These are phyloP conservation scores for Pugionium cornutum DNA, from an alignment of 345 rosid species.

Conservation along the genomic window DNA sequence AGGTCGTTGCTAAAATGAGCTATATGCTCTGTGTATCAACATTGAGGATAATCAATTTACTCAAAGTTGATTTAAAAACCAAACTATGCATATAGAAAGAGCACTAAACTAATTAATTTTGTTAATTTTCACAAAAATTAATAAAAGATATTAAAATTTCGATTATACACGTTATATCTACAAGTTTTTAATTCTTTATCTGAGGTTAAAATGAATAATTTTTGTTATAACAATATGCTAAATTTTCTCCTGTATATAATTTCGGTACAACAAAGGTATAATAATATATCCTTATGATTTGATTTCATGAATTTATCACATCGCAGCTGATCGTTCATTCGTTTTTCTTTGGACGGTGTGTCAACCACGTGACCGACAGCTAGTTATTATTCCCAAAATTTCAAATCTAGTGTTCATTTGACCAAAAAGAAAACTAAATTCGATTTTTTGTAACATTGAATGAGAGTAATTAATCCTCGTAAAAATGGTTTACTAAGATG, in stretches of 20 bases:
- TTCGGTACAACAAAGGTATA: no score
- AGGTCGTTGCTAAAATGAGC: background rate
- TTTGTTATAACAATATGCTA: no score
- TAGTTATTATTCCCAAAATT: background rate
- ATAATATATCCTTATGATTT: no score
- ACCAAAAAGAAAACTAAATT: slow-evolving; percentile 18
- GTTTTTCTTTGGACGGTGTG: slow-evolving; percentile 6
- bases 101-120: background rate
- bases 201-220: no score
- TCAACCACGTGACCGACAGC: background rate
- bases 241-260: no score
- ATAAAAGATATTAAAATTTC: no score
- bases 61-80: background rate
- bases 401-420: slow-evolving; percentile 4
- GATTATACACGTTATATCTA: no score
- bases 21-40: background rate
- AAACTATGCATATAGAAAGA: slow-evolving; percentile 2
- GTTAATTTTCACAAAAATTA: no score
- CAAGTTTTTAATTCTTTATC: no score
- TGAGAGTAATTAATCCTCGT: no score
- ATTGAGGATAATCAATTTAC: background rate
- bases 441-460: background rate
- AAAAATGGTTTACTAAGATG: background rate
- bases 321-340: background rate
- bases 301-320: no score